phyloP scores from a whole-genome alignment of 208 protist genomes.

The Crithidia brevicula region DNA sequence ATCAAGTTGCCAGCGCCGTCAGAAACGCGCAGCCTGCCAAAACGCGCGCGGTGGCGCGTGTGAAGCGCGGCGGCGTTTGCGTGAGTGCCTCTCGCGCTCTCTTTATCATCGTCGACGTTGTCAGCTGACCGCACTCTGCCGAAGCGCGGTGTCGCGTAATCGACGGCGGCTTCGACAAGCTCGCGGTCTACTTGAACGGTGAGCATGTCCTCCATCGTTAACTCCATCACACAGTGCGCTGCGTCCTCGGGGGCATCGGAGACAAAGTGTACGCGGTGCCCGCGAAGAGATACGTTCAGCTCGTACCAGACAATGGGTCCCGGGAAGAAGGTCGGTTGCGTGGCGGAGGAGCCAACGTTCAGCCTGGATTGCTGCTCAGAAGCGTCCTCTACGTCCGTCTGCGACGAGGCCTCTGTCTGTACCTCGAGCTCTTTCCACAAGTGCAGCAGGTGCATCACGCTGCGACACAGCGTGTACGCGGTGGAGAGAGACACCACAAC shows the following conservation, averaged over 20 bases:
- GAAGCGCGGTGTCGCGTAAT: neutral
- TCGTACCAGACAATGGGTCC: conserved; percentile 24
- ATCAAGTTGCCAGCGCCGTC: conserved; percentile 21
- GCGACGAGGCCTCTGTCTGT: neutral
- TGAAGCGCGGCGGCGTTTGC: neutral
- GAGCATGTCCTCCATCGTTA: conserved; percentile 3
- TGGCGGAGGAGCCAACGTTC: neutral
- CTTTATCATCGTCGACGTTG: neutral
- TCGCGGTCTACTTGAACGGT: conserved; percentile 8
- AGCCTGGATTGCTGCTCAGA: neutral
- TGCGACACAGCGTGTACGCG: conserved; percentile 7
- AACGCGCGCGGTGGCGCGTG: neutral
- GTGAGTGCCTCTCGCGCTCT: neutral
- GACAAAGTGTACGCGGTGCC: neutral
- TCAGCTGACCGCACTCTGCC: neutral
- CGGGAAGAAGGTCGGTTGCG: neutral
- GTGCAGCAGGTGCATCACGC: neutral
- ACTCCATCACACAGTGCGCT: neutral
- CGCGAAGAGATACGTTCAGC: conserved; percentile 8
- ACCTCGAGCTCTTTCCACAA: neutral
- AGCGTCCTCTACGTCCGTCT: neutral
- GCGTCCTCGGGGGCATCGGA: neutral
- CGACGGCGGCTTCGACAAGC: neutral
- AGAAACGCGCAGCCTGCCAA: conserved; percentile 10
- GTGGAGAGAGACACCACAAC: neutral